Evolutionary conservation across 768 basidiomycete species (phyloP), one percentile per base, ranked within the genome.

Genomic region (Lepiota venenata): DNA sequence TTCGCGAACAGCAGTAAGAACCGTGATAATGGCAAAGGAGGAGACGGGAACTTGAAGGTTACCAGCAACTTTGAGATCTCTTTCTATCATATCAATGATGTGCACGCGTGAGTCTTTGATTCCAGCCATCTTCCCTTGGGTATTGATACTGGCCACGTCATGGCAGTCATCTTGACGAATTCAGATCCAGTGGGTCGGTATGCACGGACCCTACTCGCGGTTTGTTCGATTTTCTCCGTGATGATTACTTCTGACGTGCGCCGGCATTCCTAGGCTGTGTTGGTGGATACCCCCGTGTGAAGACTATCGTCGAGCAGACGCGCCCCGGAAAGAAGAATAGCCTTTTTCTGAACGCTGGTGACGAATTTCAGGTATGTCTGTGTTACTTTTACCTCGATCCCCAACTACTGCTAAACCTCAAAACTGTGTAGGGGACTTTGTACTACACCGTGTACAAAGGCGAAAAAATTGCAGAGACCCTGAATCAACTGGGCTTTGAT

Each of bases 381-480:
- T 11, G 11, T 4, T 8, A 40, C 9, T n/a, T 47, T 27, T 2
- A 5, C 18, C 41, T n/a, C 16, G 12, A 9, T 8, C 7, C n/a
- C 10, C 27, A 21, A 35, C 21, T 47, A n/a, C n/a, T n/a, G n/a
- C n/a, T n/a, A n/a, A 47, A 21, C 10, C 22, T 25, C 32, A 32
- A 7, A 29, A 25, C 21, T 48, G 11, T 65, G 36, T 68, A 75
- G 66, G 74, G 74, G 9, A 77, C 76, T 1, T 64, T 76, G 9
- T 77, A 74, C 61, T 77, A 72, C 63, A 69, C 71, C n/a, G 67
- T 69, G 47, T 75, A 73, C 60, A 76, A 75, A 21, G 73, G 72
- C 11, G 67, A 72, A 40, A 71, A 69, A 47, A 79, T 77, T 45
- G 68, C 74, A 0, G 58, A 72, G 21, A 66, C 68, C 1, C 61